Evolutionary conservation across 192 early-diverging fungal species (phyloP).

Genomic region (Helicostylum pulchrum): DNA sequence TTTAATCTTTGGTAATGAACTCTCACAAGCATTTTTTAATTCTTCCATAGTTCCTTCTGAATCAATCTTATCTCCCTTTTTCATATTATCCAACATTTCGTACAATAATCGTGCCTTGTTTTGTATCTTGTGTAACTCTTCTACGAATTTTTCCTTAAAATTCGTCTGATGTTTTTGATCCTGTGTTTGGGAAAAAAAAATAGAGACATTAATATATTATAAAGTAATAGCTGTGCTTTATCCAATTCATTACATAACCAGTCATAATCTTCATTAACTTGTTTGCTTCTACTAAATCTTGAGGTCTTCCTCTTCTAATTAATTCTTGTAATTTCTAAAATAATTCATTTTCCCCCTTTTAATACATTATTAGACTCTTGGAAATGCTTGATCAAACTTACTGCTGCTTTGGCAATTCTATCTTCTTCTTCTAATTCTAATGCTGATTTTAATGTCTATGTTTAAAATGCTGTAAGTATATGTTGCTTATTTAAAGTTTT

Average conservation of each 20-base stretch:
- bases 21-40: slow-evolving; percentile 59
- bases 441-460: slow-evolving; percentile 76
- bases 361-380: neutral
- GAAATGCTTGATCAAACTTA: slow-evolving; percentile 32
- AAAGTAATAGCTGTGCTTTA: neutral
- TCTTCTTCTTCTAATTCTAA: slow-evolving; percentile 96
- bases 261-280: slow-evolving; percentile 96
- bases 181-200: slow-evolving; percentile 22
- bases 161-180: slow-evolving; percentile 67
- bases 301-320: slow-evolving; percentile 85
- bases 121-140: slow-evolving; percentile 81
- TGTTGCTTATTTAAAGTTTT: neutral
- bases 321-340: slow-evolving; percentile 91
- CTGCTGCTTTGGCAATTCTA: slow-evolving; percentile 72
- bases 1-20: slow-evolving; percentile 66
- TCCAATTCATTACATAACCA: slow-evolving; percentile 69
- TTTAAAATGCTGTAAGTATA: neutral
- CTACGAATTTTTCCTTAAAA: slow-evolving; percentile 79
- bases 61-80: slow-evolving; percentile 44
- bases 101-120: slow-evolving; percentile 69
- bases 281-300: slow-evolving; percentile 92
- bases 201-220: too few relatives aligned
- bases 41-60: slow-evolving; percentile 44
- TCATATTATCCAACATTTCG: slow-evolving; percentile 75
- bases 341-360: neutral